Evolutionary conservation across 2,329 filamentous ascomycete genomes (phyloP).

Genomic region (Fusarium pseudoanthophilum): DNA sequence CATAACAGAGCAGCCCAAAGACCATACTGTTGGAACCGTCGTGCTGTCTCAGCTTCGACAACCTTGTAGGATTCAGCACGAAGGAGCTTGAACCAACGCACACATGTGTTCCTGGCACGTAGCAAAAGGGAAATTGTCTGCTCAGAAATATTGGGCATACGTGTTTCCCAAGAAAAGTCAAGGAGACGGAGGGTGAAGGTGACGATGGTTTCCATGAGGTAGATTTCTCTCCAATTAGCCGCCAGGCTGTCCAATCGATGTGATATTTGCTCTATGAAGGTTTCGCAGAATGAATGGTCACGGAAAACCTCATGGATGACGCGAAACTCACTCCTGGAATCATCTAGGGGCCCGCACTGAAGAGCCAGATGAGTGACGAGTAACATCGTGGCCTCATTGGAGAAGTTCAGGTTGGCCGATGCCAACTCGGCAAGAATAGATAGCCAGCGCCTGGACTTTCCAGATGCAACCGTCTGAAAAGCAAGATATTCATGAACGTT

Average conservation of each 20-base stretch:
- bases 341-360: slow-evolving; percentile 62
- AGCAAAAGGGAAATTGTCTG: slow-evolving; percentile 14
- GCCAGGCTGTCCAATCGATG: slow-evolving; percentile 56
- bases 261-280: slow-evolving; percentile 60
- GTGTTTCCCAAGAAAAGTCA: slow-evolving; percentile 20
- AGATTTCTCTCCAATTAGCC: slow-evolving; percentile 68
- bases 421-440: slow-evolving; percentile 61
- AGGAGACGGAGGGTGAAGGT: slow-evolving; percentile 59
- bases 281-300: slow-evolving; percentile 60
- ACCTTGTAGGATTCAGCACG: slow-evolving; percentile 56
- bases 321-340: slow-evolving; percentile 49
- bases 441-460: slow-evolving; percentile 60
- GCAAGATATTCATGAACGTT: slow-evolving; percentile 65
- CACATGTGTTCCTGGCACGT: slow-evolving; percentile 49
- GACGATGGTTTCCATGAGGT: slow-evolving; percentile 68
- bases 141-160: not conserved
- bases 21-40: slow-evolving; percentile 54
- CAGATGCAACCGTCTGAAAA: slow-evolving; percentile 60
- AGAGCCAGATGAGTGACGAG: slow-evolving; percentile 63
- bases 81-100: slow-evolving; percentile 62
- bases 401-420: slow-evolving; percentile 68
- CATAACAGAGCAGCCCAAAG: slow-evolving; percentile 69
- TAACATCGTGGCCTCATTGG: slow-evolving; percentile 61
- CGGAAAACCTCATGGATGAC: slow-evolving; percentile 60
- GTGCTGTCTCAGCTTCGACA: slow-evolving; percentile 51